Evolutionary conservation across 2,329 filamentous ascomycete genomes (phyloP).

Genomic region (Eurotiales sp.): DNA sequence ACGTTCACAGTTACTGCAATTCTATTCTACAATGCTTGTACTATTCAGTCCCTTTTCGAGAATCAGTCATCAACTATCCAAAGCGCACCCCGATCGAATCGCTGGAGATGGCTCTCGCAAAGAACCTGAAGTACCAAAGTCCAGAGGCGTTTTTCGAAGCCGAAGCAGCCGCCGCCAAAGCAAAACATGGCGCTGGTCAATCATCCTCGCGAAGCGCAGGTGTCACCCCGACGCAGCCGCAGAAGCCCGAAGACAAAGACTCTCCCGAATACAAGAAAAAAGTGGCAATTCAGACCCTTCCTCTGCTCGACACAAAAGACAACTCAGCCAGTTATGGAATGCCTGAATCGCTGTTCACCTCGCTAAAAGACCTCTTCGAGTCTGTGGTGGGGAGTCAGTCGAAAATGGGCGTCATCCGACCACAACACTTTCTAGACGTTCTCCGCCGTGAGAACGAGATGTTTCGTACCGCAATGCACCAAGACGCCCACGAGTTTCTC

Average conservation of each 20-base stretch:
- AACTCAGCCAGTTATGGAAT: slow-evolving; percentile 80
- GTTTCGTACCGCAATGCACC: slow-evolving; percentile 96
- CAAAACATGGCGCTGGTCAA: slow-evolving; percentile 35
- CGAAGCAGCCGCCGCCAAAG: slow-evolving; percentile 45
- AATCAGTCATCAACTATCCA: slow-evolving; percentile 90
- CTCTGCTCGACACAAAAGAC: slow-evolving; percentile 81
- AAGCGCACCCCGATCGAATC: slow-evolving; percentile 65
- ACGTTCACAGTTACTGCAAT: slow-evolving; percentile 77
- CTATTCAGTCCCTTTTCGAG: slow-evolving; percentile 89
- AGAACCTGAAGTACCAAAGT: slow-evolving; percentile 55
- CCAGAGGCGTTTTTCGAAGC: slow-evolving; percentile 55
- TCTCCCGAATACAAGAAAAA: slow-evolving; percentile 98
- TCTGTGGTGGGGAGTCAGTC: slow-evolving; percentile 77
- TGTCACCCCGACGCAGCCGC: slow-evolving; percentile 53
- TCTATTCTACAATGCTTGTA: slow-evolving; percentile 97
- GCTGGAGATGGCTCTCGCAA: slow-evolving; percentile 54
- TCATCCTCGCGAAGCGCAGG: slow-evolving; percentile 44
- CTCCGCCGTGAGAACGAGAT: slow-evolving; percentile 93
- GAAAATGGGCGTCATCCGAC: slow-evolving; percentile 85
- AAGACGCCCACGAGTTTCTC: slow-evolving; percentile 96
- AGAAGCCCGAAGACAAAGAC: slow-evolving; percentile 86
- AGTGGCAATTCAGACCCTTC: slow-evolving; percentile 81
- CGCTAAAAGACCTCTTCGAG: slow-evolving; percentile 93
- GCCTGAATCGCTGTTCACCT: slow-evolving; percentile 92
- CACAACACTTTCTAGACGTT: slow-evolving; percentile 88